phyloP scores from a whole-genome alignment of 805 yeast species.

The Candida caryicola region DNA sequence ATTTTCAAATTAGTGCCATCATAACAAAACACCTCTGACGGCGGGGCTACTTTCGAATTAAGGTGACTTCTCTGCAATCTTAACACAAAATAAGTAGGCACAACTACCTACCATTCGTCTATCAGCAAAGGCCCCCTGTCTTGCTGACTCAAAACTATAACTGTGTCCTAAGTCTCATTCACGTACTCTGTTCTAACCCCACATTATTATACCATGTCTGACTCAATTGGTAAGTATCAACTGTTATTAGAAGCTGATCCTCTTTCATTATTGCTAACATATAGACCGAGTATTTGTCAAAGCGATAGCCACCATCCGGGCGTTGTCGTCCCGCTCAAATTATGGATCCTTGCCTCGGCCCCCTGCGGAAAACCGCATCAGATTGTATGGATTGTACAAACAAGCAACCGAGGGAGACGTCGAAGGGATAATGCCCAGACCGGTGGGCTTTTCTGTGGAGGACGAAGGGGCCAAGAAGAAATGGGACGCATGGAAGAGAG shows the following conservation, averaged over 20 bases:
- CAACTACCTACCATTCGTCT: no score
- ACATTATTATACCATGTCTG: conserved; percentile 45
- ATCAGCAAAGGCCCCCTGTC: no score
- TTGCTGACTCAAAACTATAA: no score
- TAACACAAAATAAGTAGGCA: no score
- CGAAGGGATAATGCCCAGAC: conserved; percentile 62
- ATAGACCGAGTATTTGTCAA: conserved; percentile 75
- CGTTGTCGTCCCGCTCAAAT: conserved; percentile 63
- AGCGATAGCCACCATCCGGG: conserved; percentile 76
- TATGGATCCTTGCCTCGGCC: conserved; percentile 71
- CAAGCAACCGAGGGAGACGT: conserved; percentile 91
- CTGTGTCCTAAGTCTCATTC: no score
- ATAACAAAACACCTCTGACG: conserved; percentile 57
- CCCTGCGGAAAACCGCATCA: conserved; percentile 64
- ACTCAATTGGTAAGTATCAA: conserved; percentile 42
- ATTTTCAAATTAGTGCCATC: conserved; percentile 65
- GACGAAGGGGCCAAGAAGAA: conserved; percentile 68
- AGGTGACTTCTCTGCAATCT: no score
- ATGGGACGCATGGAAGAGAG: conserved; percentile 84
- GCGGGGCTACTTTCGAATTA: no score
- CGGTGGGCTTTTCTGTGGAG: conserved; percentile 56
- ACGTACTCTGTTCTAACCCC: no score
- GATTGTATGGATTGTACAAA: conserved; percentile 77
- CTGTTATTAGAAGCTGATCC: background rate
- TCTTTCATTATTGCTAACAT: conserved; percentile 15